Evolutionary conservation across 441 rosid genomes (phyloP), one percentile per base, ranked within the genome.

Genomic region (Corymbia calophylla): DNA sequence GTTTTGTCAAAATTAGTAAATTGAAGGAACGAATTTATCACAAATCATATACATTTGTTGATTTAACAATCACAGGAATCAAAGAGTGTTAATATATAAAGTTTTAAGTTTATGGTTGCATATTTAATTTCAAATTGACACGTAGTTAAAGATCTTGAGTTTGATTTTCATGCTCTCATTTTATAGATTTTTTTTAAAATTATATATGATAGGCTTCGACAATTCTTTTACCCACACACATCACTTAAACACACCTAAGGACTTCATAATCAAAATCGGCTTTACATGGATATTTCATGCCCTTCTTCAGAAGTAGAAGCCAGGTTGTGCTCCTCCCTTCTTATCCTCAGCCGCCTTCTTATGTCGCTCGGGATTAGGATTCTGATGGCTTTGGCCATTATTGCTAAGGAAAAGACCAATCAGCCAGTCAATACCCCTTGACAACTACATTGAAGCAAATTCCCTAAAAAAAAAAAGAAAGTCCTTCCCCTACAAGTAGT

Each of bases 141-240:
- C 12, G 17, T 2, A 4, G 11, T 32, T 12, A 9, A 32, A 68
- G 31, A 1, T 60, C 17, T 29, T 8, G 31, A 58, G 10, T 5
- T 62, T 68, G 39, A 68, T 32, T 15, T 5, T 6, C 64, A 25
- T 2, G 23, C 64, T n/a, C 64, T 58, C n/a, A 10, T 58, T 4
- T 58, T 58, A 58, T 58, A 23, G 0, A 39, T 58, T 23, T 58
- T 58, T 58, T 29, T 58, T 58, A 23, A 9, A 23, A 58, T 58
- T 12, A 25, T 58, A 58, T 58, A 0, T 0, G 15, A 58, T 58
- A 58, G n/a, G 10, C 11, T 12, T 58, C n/a, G 11, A 58, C n/a
- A 25, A 58, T 58, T 58, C 0, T 23, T 25, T 58, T 58, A 10
- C 0, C 64, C 64, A 58, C 14, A 0, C 6, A 0, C 64, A 58